Percentiles rank a stretch among this genome's conserved stretches.
Evolutionary conservation across 176 grass and related monocot species (phyloP).

Genomic region (Canna indica): DNA sequence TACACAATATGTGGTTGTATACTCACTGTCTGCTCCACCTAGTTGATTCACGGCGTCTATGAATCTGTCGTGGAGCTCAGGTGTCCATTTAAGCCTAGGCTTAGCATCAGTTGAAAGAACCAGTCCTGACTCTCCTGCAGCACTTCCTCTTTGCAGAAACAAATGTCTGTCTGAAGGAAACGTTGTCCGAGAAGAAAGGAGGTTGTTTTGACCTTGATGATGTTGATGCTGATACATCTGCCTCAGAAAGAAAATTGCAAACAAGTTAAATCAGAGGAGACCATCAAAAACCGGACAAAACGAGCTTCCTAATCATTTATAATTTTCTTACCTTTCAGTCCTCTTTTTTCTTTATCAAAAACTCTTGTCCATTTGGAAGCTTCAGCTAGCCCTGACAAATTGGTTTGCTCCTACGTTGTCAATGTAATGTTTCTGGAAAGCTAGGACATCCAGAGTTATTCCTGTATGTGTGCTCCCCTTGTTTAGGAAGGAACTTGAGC

Average conservation of each 20-base stretch:
- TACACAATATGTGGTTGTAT: not conserved
- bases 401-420: not conserved
- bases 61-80: constrained; percentile 79
- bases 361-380: not conserved
- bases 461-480: not conserved
- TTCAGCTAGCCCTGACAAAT: not conserved
- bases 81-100: constrained; percentile 88
- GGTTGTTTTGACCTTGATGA: constrained; percentile 35
- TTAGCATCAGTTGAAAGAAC: constrained; percentile 86
- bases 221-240: constrained; percentile 75
- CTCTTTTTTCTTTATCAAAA: not conserved
- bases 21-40: constrained; percentile 88
- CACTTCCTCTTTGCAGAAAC: constrained; percentile 32
- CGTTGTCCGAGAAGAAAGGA: constrained; percentile 42
- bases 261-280: not conserved
- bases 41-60: constrained; percentile 63
- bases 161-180: constrained; percentile 52
- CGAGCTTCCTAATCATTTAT: not conserved
- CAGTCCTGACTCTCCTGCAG: constrained; percentile 67
- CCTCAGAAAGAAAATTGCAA: constrained; percentile 5
- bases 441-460: not conserved
- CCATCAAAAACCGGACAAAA: not conserved
- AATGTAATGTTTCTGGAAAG: not conserved
- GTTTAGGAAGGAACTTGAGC: constrained; percentile 4
- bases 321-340: not conserved